Evolutionary conservation across 2,329 filamentous ascomycete species (phyloP), one percentile per base, ranked within the genome.

Genomic region (Fusarium sterilihyphosum): DNA sequence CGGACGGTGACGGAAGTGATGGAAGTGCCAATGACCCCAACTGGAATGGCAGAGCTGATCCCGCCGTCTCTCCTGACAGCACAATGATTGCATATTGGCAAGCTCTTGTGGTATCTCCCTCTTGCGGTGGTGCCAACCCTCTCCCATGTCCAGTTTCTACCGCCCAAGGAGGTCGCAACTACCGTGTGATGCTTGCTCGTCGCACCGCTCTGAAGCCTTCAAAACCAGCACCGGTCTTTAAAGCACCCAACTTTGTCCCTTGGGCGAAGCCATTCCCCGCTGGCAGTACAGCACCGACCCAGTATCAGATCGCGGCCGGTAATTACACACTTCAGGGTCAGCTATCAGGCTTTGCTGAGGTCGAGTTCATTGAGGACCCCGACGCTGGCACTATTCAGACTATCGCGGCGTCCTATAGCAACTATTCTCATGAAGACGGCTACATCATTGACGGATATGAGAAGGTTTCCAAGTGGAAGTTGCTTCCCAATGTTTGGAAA

Each of bases 21-120:
- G 84, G 83, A 3, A 81, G 76, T 59, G 66, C 84, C n/a, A 83
- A 85, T 61, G 85, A 87, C 61, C 83, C 85, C 0, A 80, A 85
- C 33, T 87, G 86, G 86, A 87, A 87, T 71, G 86, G 79, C 8
- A 76, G 79, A 17, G 86, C 86, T 10, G 86, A 87, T 71, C 86
- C 84, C 6, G 78, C 75, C 3, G 85, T 80, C 50, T 84, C 83
- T 5, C 79, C 73, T 3, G 86, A 87, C 68, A 81, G 82, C 10
- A 87, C 84, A 0, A 73, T 78, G 4, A 81, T 87, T 41, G 82
- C 82, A 1, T 88, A 84, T 69, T 86, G 77, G 76, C 83, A 88
- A 70, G 77, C 77, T 33, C 54, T 65, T 24, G 54, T 69, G 20
- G 46, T 65, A 13, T n/a, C 54, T 26, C 85, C 84, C 0, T 81